Percentiles rank a stretch among this genome's conserved stretches.
Conservation (phyloP, 768 basidiomycete genomes). For the Mycena alexandri region DNA sequence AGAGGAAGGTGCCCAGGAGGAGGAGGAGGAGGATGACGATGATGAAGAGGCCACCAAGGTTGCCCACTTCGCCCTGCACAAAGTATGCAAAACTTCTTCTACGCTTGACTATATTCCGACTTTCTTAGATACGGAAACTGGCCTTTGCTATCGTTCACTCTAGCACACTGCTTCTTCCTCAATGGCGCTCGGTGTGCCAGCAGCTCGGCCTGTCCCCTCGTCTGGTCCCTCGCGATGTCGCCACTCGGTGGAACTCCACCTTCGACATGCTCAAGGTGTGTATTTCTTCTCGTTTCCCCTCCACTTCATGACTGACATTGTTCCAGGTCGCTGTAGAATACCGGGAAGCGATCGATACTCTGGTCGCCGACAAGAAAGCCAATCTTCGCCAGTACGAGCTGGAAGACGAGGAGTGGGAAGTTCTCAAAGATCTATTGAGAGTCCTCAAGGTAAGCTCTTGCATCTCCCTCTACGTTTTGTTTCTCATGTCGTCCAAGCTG, state of each 20-base stretch:
- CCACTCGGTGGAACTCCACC: conserved; percentile 52
- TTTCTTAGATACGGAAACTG: conserved; percentile 39
- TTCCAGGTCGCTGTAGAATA: conserved; percentile 43
- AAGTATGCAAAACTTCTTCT: too few species aligned
- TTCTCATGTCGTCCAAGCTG: background rate
- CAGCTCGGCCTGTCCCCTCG: conserved; percentile 21
- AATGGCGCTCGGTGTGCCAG: conserved; percentile 41
- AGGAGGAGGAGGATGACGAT: too few species aligned
- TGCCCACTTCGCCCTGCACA: too few species aligned
- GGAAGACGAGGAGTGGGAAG: conserved; percentile 39
- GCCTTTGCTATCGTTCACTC: conserved; percentile 45
- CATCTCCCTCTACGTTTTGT: background rate
- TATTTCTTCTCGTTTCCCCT: too few species aligned
- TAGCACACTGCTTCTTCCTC: conserved; percentile 45
- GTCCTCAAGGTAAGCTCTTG: conserved; percentile 36
- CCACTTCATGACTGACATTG: too few species aligned
- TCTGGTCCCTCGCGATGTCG: conserved; percentile 49
- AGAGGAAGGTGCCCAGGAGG: too few species aligned
- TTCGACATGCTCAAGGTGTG: conserved; percentile 37
- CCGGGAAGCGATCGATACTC: conserved; percentile 32
- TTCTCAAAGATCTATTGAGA: conserved; percentile 37
- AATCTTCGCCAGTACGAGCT: conserved; percentile 31
- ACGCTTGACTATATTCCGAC: too few species aligned
- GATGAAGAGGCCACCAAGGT: too few species aligned
- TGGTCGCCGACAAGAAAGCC: conserved; percentile 25